Evolutionary conservation across 805 yeast species (phyloP), one percentile per base, ranked within the genome.

Genomic region (Metschnikowia reukaufii): DNA sequence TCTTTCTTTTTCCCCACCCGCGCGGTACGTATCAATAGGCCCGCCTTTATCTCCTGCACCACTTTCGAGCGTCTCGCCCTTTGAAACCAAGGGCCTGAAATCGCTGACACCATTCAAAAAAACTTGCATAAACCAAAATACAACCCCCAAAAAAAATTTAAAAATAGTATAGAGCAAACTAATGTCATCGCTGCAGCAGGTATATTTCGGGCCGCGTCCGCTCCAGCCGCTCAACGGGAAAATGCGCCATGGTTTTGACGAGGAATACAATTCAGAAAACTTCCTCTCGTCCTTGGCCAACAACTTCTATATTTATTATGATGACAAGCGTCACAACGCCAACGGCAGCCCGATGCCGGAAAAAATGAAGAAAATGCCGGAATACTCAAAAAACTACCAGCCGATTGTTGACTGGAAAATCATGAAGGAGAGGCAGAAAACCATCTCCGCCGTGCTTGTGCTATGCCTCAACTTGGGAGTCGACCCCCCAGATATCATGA

Each of bases 401-500:
- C 85, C 88, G 3, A 84, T 87, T 2, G 67, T 81, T 2, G 97
- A 92, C 61, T 94, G 99, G 99, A 86, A 95, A 54, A 78, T 84
- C 25, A 86, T 89, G 77, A 82, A 85, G 50, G 96, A 90, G 56
- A 79, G 97, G 36, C 96, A 87, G 60, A 87, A 91, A 62, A 94
- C 99, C 1, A 89, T 91, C 10, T 84, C 88, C 45, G 99, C 97
- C 0, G 97, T 96, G 13, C 72, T 94, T 7, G 90, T 94, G 41
- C 70, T 94, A 40, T 94, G 99, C 65, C 72, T 94, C 32, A 94
- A 94, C 61, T 67, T 92, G 20, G 97, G 98, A 7, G 97, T 94
- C 1, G 98, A 92, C 56, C 99, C 99, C 2, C 99, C 99, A 0
- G 99, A 94, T 66, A 82, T 91, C 21, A 82, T 88, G 62, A 88